Base-by-base conservation (phyloP, 2,329 filamentous ascomycete species). In the Ceratocystiopsis sp. region DNA sequence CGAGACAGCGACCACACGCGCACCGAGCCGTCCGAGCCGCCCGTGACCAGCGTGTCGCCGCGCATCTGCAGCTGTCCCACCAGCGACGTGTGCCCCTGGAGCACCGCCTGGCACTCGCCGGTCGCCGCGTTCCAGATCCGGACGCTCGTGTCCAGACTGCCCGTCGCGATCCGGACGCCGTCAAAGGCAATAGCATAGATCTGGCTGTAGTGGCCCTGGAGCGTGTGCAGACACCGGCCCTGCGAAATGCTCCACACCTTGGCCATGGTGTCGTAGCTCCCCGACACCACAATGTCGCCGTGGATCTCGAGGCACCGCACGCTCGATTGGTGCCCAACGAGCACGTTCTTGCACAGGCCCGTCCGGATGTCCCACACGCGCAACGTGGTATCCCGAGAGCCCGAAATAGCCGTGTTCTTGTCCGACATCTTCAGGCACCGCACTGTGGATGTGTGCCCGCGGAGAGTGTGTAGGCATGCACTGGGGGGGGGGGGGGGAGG, bases 171-270 rank as follows among this genome's bases (percentile, higher is more conserved):
- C 49, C 87, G 75, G 52, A 80, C 79, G 35, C 91, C 91, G 57
- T 98, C 91, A 61, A 96, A 98, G 1, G 91, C 91, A 57, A 98
- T 93, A 17, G 91, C 91, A 58, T 98, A 98, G 46, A 98, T 98
- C 58, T 98, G 91, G 57, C 89, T 96, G 62, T 95, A 98, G 61
- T 98, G 91, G 0, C 91, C 91, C 38, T 81, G 79, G 35, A 98
- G 69, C 0, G 86, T 95, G 51, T 89, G 80, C 43, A 96, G 66
- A 59, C 91, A 98, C 49, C 85, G 78, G 29, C 91, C 91, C 61
- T 95, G 84, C 2, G 85, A 93, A 42, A 98, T 96, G 59, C 84
- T 95, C 91, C 91, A 98, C 45, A 98, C 89, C 53, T 86, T 81
- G 18, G 91, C 91, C 18, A 85, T 95, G 8, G 91, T 95, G 59